Percentiles rank a stretch among this genome's conserved stretches.
Evolutionary conservation across 2,329 filamentous ascomycete genomes (phyloP).

Genomic region (Pyrenophora tritici-repentis): DNA sequence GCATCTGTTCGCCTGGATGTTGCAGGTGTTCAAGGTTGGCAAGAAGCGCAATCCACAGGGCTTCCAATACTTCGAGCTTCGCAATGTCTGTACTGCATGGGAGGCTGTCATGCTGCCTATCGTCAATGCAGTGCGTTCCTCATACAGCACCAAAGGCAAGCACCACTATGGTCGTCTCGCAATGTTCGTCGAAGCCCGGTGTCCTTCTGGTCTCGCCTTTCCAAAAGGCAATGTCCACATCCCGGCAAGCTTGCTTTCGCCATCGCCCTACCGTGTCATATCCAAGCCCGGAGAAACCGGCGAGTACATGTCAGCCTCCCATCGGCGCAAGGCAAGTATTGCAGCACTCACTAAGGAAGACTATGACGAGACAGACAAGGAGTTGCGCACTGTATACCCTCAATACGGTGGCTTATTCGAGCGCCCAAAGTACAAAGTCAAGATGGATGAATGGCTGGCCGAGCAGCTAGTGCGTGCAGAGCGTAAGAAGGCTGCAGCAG

Average conservation of each 20-base stretch:
- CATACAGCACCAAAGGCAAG: slow-evolving; percentile 34
- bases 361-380: slow-evolving; percentile 35
- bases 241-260: slow-evolving; percentile 15
- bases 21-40: slow-evolving; percentile 42
- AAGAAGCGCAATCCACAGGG: slow-evolving; percentile 32
- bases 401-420: slow-evolving; percentile 41
- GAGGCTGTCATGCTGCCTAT: slow-evolving; percentile 38
- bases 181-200: slow-evolving; percentile 34
- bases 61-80: slow-evolving; percentile 36
- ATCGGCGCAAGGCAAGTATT: neutral
- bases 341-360: slow-evolving; percentile 24
- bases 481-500: slow-evolving; percentile 17
- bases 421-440: slow-evolving; percentile 36
- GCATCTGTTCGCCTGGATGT: slow-evolving; percentile 39
- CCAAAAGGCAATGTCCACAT: slow-evolving; percentile 33
- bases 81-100: slow-evolving; percentile 37
- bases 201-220: slow-evolving; percentile 39
- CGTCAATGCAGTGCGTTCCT: slow-evolving; percentile 34
- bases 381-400: slow-evolving; percentile 35
- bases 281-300: slow-evolving; percentile 15
- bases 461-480: slow-evolving; percentile 28
- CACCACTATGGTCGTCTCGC: slow-evolving; percentile 40
- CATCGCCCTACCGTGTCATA: slow-evolving; percentile 31
- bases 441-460: slow-evolving; percentile 36
- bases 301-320: neutral